Evolutionary conservation across 1,139 yeast species (phyloP).

Genomic region (Pichia sp.): DNA sequence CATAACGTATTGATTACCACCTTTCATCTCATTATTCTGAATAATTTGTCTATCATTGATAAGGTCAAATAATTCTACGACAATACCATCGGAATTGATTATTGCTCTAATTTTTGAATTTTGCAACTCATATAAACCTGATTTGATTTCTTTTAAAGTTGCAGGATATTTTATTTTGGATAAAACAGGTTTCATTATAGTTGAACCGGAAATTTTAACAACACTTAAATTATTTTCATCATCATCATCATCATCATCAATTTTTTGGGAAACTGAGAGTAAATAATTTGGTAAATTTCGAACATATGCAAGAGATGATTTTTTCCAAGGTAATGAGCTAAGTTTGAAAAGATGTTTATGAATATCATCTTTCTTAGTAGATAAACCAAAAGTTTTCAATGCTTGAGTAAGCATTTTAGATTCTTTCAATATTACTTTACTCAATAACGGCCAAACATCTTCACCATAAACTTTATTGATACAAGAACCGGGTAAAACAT

Average conservation of each 20-base stretch:
- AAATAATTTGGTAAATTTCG: conserved; percentile 21
- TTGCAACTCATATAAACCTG: conserved; percentile 40
- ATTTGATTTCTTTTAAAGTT: conserved; percentile 32
- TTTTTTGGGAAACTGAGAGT: conserved; percentile 15
- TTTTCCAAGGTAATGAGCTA: conserved; percentile 65
- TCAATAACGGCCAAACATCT: conserved; percentile 81
- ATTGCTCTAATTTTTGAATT: conserved; percentile 57
- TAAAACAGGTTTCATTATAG: conserved; percentile 21
- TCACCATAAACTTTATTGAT: conserved; percentile 89
- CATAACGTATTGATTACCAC: conserved; percentile 73
- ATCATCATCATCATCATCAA: conserved; percentile 2
- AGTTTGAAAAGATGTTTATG: conserved; percentile 28
- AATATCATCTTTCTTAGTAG: conserved; percentile 10
- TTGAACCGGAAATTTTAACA: conserved; percentile 18
- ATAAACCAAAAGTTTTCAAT: conserved; percentile 32
- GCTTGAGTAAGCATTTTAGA: conserved; percentile 48
- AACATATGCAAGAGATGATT: conserved; percentile 46
- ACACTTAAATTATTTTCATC: too few relatives aligned
- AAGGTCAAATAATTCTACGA: conserved; percentile 61
- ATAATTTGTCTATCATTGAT: conserved; percentile 59
- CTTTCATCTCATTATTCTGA: conserved; percentile 43
- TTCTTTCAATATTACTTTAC: conserved; percentile 46
- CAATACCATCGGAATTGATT: conserved; percentile 53
- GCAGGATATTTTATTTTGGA: conserved; percentile 36
- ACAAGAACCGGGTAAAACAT: conserved; percentile 93